Evolutionary conservation across 306 rosid genomes (phyloP), one percentile per base, ranked within the genome.

Genomic region (Calophaca sinica): DNA sequence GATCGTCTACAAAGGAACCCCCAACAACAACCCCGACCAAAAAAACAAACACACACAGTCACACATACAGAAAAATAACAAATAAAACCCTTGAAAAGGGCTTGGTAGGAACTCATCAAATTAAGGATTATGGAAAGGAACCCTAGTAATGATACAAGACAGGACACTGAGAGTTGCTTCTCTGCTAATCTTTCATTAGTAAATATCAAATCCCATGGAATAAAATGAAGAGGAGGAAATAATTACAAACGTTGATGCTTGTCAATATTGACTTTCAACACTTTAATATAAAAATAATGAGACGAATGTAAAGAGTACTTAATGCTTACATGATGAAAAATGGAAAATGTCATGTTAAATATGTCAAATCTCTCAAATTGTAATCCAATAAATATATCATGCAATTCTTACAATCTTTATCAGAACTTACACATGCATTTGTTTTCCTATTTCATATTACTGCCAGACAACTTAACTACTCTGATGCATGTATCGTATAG

Each of bases 401-500:
- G 29, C 20, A 20, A 14, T 4, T 50, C 52, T 57, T 54, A 48
- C 49, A n/a, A 46, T 54, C 54, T 45, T 28, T 46, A 33, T 58
- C 46, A 41, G 62, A 74, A 74, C 38, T 61, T 42, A n/a, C 9
- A 49, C 53, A 69, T 45, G 38, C 75, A 77, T 49, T 70, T 55
- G 53, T 33, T 20, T 75, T 70, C 81, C 45, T 62, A 46, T 54
- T 14, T 77, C 57, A 58, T 72, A 35, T 28, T 14, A 59, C 31
- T 41, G 42, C 64, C 68, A 9, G 13, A 55, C 51, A 35, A 55
- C 63, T 28, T 13, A 13, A 38, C 29, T 70, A 64, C 13, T 44
- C 60, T 5, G 62, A n/a, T 69, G 53, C 50, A 50, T 63, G 41
- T 20, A 45, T 29, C 44, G 31, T 44, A 39, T 20, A 33, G 7